These are phyloP conservation scores for Amanita molliuscula DNA, from an alignment of 768 basidiomycete species.

Conservation along the genomic window DNA sequence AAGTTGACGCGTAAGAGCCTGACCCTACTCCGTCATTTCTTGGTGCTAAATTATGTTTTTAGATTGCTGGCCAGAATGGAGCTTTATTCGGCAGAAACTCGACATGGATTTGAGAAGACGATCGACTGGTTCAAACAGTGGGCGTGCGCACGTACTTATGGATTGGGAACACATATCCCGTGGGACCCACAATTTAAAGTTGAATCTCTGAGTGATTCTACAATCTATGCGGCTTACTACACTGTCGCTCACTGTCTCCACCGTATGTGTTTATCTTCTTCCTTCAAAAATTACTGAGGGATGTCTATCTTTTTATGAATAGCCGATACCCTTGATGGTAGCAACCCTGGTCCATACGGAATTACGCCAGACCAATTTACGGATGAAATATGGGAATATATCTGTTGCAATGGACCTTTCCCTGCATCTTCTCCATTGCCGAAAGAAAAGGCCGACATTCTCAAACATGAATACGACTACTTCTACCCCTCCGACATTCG, in stretches of 20 bases:
- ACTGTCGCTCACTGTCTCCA: conserved; percentile 89
- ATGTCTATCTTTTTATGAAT: conserved; percentile 1
- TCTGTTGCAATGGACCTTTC: conserved; percentile 73
- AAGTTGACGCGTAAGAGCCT: conserved; percentile 64
- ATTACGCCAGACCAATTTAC: conserved; percentile 90
- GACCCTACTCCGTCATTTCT: conserved; percentile 16
- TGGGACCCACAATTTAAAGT: conserved; percentile 98
- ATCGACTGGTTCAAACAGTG: conserved; percentile 95
- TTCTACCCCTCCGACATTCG: conserved; percentile 98
- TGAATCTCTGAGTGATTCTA: conserved; percentile 94
- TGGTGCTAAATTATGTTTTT: conserved; percentile 5
- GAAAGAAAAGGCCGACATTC: conserved; percentile 67
- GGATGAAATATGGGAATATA: conserved; percentile 95
- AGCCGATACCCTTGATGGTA: conserved; percentile 73
- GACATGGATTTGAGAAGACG: conserved; percentile 85
- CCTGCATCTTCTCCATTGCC: conserved; percentile 56
- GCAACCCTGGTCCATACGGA: conserved; percentile 68
- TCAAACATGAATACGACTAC: conserved; percentile 90
- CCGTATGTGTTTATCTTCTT: conserved; percentile 33
- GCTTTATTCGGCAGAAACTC: conserved; percentile 84
- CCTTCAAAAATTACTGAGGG: neutral
- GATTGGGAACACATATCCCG: conserved; percentile 88
- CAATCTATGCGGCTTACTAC: conserved; percentile 98
- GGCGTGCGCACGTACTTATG: conserved; percentile 98
- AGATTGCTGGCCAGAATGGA: conserved; percentile 83